Evolutionary conservation across 306 rosid species (phyloP).

Genomic region (Corylus avellana): DNA sequence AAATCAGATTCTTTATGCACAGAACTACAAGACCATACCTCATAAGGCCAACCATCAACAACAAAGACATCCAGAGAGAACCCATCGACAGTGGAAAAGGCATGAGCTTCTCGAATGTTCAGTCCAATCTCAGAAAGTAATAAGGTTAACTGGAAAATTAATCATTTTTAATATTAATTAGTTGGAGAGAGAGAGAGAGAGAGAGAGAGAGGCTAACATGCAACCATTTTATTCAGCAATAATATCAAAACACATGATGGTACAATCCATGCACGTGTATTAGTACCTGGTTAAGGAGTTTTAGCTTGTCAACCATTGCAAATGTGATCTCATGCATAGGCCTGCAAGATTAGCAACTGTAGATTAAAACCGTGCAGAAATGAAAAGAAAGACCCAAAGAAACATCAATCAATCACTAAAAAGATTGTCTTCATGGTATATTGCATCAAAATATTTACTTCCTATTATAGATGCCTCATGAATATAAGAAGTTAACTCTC

Average conservation of each 20-base stretch:
- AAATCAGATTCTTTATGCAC: conserved; percentile 24
- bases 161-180: conserved; percentile 22
- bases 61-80: conserved; percentile 97
- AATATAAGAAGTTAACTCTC: neutral
- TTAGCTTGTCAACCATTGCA: conserved; percentile 92
- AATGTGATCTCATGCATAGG: conserved; percentile 99
- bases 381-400: conserved; percentile 11
- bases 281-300: conserved; percentile 94
- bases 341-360: conserved; percentile 47
- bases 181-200: conserved; percentile 5
- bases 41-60: conserved; percentile 88
- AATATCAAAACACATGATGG: conserved; percentile 7
- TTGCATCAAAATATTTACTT: neutral
- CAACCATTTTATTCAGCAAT: conserved; percentile 20
- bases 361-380: conserved; percentile 18
- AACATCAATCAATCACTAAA: conserved; percentile 10
- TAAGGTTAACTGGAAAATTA: conserved; percentile 73
- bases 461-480: neutral
- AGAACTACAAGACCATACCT: conserved; percentile 54
- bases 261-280: conserved; percentile 22
- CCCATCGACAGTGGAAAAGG: conserved; percentile 94
- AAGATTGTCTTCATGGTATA: neutral
- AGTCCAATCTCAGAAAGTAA: conserved; percentile 89
- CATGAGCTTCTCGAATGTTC: conserved; percentile 99
- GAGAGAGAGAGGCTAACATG: neutral